These are phyloP conservation scores for Colletotrichum magnum DNA, from an alignment of 2,329 filamentous ascomycete genomes.

Conservation along the genomic window DNA sequence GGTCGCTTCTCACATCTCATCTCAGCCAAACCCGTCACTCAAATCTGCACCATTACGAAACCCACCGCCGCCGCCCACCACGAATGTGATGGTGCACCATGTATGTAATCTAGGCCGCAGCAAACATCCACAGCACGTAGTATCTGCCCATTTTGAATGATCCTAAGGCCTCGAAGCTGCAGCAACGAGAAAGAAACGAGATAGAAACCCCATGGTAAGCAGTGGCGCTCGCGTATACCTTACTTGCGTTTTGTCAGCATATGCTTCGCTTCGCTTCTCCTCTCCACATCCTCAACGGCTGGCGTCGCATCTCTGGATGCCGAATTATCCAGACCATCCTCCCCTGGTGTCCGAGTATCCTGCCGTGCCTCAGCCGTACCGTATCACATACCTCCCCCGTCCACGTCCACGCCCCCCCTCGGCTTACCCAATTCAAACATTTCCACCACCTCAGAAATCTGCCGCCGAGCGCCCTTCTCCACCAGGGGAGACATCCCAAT, in stretches of 20 bases:
- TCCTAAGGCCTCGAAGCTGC: not conserved
- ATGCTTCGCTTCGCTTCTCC: too few relatives aligned
- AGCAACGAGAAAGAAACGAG: not conserved
- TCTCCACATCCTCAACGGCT: not conserved
- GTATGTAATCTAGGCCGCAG: too few relatives aligned
- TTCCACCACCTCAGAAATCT: not conserved
- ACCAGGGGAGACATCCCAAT: not conserved
- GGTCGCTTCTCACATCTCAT: conserved; percentile 29
- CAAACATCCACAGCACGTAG: too few relatives aligned
- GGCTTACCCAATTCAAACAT: conserved; percentile 4
- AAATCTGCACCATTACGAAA: conserved; percentile 36
- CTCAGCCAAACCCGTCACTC: not conserved
- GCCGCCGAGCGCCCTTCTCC: not conserved
- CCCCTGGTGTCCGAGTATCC: not conserved
- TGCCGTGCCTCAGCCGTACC: too few relatives aligned
- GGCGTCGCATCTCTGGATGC: not conserved
- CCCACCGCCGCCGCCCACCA: not conserved
- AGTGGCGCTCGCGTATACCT: conserved; percentile 3
- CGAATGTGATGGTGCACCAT: too few relatives aligned
- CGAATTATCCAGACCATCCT: conserved; percentile 22
- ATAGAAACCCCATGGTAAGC: conserved; percentile 5
- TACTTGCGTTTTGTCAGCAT: not conserved
- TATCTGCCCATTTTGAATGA: too few relatives aligned
- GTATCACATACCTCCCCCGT: too few relatives aligned
- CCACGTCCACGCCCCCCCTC: too few relatives aligned